Evolutionary conservation across 2,329 filamentous ascomycete species (phyloP), one percentile per base, ranked within the genome.

Genomic region (Exophiala calicioides): DNA sequence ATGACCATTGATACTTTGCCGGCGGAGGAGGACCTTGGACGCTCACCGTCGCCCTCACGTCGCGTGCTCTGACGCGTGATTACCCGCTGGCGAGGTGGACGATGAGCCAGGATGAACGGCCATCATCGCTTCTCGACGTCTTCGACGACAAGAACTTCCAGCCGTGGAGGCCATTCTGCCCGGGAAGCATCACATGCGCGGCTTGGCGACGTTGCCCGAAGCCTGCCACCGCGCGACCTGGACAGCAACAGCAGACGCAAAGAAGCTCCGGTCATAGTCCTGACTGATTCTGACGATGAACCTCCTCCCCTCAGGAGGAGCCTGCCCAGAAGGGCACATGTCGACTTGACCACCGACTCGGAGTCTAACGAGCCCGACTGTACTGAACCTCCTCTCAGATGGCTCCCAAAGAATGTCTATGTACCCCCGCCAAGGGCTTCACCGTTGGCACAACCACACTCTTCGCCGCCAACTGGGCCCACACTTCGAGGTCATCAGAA

Each of bases 271-370:
- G 34, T 38, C 10, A 47, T 47, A 34, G 44, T 47, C 12, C 33
- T 47, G 30, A 47, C 36, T 26, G 44, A 47, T 35, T 47, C 44
- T 5, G 44, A 47, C n/a, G 44, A 47, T 13, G 44, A 47, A 13
- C 8, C 20, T 27, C 35, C 21, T n/a, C n/a, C n/a, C n/a, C n/a
- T n/a, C 15, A 16, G 6, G 23, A 38, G 21, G 15, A 20, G 13
- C 9, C 30, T n/a, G 24, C 24, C 24, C 24, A 27, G 12, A 7
- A 15, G n/a, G n/a, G n/a, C n/a, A n/a, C n/a, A n/a, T n/a, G n/a
- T n/a, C n/a, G n/a, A n/a, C n/a, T n/a, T n/a, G n/a, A n/a, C n/a
- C n/a, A n/a, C n/a, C n/a, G n/a, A n/a, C n/a, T n/a, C n/a, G n/a
- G n/a, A n/a, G n/a, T n/a, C n/a, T n/a, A n/a, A n/a, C n/a, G n/a